These are phyloP conservation scores for Neurospora africana DNA, from an alignment of 495 filamentous ascomycete genomes.

Conservation along the genomic window DNA sequence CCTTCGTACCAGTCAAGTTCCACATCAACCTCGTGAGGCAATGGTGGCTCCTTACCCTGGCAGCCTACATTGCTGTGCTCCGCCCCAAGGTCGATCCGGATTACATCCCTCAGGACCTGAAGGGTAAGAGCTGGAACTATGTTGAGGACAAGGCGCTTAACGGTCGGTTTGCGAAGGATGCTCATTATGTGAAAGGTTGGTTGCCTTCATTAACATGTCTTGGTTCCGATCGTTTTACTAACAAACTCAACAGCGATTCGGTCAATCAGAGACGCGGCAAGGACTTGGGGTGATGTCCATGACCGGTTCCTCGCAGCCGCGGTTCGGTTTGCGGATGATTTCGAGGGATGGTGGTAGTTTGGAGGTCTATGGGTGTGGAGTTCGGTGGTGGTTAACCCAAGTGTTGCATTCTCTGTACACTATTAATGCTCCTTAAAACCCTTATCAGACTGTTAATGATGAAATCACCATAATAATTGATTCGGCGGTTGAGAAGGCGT, in stretches of 20 bases:
- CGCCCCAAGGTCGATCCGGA: conserved; percentile 60
- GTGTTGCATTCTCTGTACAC: neutral
- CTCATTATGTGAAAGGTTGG: conserved; percentile 69
- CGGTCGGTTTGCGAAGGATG: conserved; percentile 54
- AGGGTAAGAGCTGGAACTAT: conserved; percentile 64
- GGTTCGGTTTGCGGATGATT: conserved; percentile 67
- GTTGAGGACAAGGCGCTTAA: conserved; percentile 58
- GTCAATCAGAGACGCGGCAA: conserved; percentile 60
- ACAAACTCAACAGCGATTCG: conserved; percentile 42
- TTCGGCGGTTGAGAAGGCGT: neutral
- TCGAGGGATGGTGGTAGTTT: conserved; percentile 61
- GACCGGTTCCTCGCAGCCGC: conserved; percentile 68
- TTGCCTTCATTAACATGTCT: neutral
- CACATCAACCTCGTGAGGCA: conserved; percentile 65
- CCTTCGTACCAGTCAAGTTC: conserved; percentile 60
- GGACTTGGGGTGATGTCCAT: conserved; percentile 77
- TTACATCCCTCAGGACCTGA: conserved; percentile 49
- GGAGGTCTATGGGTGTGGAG: neutral
- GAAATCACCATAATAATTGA: neutral
- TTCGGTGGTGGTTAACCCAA: neutral
- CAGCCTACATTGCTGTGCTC: conserved; percentile 64
- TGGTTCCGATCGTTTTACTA: conserved; percentile 4
- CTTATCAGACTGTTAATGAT: neutral
- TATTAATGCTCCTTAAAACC: neutral
- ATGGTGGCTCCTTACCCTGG: conserved; percentile 79